These are phyloP conservation scores for Cicer bijugum DNA, from an alignment of 306 rosid genomes.

Conservation along the genomic window DNA sequence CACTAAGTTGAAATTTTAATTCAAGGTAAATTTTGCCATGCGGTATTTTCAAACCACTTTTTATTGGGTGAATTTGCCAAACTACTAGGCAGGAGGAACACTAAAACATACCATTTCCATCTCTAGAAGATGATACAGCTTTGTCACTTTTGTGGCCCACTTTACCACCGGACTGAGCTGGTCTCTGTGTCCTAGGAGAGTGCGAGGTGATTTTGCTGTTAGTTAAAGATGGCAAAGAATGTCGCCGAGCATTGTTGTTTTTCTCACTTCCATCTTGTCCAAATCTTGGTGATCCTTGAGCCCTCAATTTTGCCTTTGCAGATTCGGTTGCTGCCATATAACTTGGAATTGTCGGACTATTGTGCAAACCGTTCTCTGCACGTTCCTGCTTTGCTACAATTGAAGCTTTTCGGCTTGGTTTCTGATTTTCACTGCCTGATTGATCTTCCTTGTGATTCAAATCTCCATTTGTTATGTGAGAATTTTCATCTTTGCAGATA, in stretches of 20 bases:
- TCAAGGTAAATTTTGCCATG: not conserved
- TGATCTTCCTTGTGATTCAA: constrained; percentile 69
- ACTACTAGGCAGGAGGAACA: constrained; percentile 22
- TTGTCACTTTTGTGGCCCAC: constrained; percentile 64
- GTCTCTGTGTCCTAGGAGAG: constrained; percentile 89
- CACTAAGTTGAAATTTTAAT: not conserved
- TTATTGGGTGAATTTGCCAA: constrained; percentile 1
- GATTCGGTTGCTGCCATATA: constrained; percentile 99
- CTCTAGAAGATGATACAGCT: constrained; percentile 60
- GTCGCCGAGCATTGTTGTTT: constrained; percentile 68
- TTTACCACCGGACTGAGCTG: constrained; percentile 73
- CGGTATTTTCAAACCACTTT: constrained; percentile 10
- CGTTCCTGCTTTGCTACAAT: constrained; percentile 75
- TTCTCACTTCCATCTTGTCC: constrained; percentile 70
- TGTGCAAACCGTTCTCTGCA: constrained; percentile 73
- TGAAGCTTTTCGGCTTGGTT: constrained; percentile 65
- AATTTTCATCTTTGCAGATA: constrained; percentile 57
- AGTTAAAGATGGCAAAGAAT: constrained; percentile 80
- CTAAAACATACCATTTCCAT: constrained; percentile 73
- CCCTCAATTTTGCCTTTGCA: constrained; percentile 95
- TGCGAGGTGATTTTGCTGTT: constrained; percentile 84
- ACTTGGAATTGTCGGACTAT: constrained; percentile 82
- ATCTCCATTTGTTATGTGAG: constrained; percentile 60
- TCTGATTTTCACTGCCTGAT: constrained; percentile 66
- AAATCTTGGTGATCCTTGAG: constrained; percentile 88